phyloP scores from a whole-genome alignment of 129 eudicot genomes.

The Flaveria brownii region DNA sequence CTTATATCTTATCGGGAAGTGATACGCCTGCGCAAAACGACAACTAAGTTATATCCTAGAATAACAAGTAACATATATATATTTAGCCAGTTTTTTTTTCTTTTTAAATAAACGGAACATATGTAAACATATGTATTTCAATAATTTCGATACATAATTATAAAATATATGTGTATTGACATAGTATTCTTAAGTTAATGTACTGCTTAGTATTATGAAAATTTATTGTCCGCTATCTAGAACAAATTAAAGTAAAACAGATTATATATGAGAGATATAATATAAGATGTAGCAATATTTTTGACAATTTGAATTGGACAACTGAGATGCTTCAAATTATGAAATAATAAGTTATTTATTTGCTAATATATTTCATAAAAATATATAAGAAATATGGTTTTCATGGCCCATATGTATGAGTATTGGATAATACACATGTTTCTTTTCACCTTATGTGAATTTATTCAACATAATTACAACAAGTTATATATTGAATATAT shows the following conservation, averaged over 20 bases:
- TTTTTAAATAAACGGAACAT: background rate
- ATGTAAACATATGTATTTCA: background rate
- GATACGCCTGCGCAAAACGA: no score
- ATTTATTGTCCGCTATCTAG: background rate
- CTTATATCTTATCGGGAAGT: no score
- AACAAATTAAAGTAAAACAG: background rate
- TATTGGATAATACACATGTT: no score
- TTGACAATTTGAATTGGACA: background rate
- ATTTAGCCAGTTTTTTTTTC: background rate
- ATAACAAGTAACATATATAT: no score
- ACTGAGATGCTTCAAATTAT: background rate
- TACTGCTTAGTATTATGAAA: background rate
- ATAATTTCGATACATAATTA: background rate
- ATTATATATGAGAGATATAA: background rate
- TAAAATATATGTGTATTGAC: background rate
- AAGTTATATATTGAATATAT: background rate
- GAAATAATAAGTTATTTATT: background rate
- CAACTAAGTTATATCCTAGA: no score
- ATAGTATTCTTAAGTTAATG: background rate
- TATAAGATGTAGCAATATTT: background rate
- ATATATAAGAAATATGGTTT: background rate
- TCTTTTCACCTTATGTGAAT: no score
- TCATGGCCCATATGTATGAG: background rate
- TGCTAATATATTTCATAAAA: background rate
- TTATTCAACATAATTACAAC: background rate